These are phyloP conservation scores for Boletus speciosus DNA, from an alignment of 768 basidiomycete species.

Conservation along the genomic window DNA sequence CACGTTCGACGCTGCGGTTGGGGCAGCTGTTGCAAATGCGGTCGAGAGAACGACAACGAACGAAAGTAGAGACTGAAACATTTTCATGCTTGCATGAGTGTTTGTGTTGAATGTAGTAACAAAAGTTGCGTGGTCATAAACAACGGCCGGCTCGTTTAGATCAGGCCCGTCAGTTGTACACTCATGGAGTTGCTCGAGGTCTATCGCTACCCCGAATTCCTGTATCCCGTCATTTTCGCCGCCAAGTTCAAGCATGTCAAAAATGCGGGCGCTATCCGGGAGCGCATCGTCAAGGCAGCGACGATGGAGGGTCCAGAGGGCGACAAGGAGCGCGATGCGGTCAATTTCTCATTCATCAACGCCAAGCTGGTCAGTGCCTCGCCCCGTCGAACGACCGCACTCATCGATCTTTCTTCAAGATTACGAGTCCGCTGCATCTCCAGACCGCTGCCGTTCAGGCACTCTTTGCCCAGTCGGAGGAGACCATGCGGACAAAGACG, in stretches of 20 bases:
- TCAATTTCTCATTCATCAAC: constrained; percentile 91
- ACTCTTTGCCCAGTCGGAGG: constrained; percentile 61
- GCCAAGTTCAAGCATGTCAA: constrained; percentile 65
- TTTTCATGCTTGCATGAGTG: constrained; percentile 6
- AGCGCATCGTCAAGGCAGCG: constrained; percentile 70
- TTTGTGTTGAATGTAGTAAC: not conserved
- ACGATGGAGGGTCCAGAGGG: constrained; percentile 56
- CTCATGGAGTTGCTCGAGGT: constrained; percentile 45
- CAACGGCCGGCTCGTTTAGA: not conserved
- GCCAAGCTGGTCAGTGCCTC: constrained; percentile 62
- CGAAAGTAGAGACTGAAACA: constrained; percentile 14
- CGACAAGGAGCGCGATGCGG: constrained; percentile 63
- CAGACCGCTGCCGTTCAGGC: constrained; percentile 84
- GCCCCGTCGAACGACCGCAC: not conserved
- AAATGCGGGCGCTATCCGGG: constrained; percentile 59
- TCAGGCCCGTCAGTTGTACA: not conserved
- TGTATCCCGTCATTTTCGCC: constrained; percentile 46
- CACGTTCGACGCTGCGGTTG: constrained; percentile 30
- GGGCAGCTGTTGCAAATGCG: constrained; percentile 32
- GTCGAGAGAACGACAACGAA: constrained; percentile 31
- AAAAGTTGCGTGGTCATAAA: not conserved
- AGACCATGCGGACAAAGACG: constrained; percentile 72
- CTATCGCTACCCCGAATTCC: constrained; percentile 53
- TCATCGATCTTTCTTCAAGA: constrained; percentile 50
- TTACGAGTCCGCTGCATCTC: constrained; percentile 76